Percentiles rank a stretch among this genome's conserved stretches.
These are phyloP conservation scores for Mycena chlorophos DNA, from an alignment of 768 basidiomycete genomes.

Conservation along the genomic window DNA sequence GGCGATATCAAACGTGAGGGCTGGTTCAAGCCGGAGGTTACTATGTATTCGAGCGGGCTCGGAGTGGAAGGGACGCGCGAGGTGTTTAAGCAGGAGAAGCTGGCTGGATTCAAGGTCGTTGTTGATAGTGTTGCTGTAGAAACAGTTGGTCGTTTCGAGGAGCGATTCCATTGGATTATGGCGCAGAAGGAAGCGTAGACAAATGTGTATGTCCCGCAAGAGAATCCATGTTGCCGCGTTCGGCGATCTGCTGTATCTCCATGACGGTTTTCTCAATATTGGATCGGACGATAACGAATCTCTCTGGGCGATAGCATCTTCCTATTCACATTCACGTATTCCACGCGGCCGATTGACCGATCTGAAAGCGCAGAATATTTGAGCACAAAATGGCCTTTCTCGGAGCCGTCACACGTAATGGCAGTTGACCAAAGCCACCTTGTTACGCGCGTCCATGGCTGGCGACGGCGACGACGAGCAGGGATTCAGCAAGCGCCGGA, in stretches of 20 bases:
- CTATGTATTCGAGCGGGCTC: constrained; percentile 28
- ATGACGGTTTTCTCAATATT: too few relatives aligned
- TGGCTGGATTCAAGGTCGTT: constrained; percentile 20
- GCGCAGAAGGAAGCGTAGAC: constrained; percentile 12
- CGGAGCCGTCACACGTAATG: too few relatives aligned
- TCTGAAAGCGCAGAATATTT: too few relatives aligned
- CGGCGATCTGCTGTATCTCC: too few relatives aligned
- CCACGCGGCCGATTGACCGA: too few relatives aligned
- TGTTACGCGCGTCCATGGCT: neutral
- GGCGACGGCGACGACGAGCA: neutral
- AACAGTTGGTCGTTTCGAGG: constrained; percentile 25
- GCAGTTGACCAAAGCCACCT: too few relatives aligned
- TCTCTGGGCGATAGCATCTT: too few relatives aligned
- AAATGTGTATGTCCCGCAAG: too few relatives aligned
- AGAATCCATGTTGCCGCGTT: too few relatives aligned
- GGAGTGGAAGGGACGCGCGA: constrained; percentile 29
- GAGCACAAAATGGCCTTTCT: too few relatives aligned
- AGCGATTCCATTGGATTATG: constrained; percentile 31
- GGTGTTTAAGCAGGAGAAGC: constrained; percentile 19
- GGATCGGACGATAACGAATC: too few relatives aligned
- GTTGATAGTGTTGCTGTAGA: constrained; percentile 26
- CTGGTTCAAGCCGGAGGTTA: constrained; percentile 28
- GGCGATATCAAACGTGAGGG: constrained; percentile 23
- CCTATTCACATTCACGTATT: too few relatives aligned
- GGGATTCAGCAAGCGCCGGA: constrained; percentile 3